These are phyloP conservation scores for Backusella tarrabulga DNA, from an alignment of 192 early-diverging fungal species.

Conservation along the genomic window DNA sequence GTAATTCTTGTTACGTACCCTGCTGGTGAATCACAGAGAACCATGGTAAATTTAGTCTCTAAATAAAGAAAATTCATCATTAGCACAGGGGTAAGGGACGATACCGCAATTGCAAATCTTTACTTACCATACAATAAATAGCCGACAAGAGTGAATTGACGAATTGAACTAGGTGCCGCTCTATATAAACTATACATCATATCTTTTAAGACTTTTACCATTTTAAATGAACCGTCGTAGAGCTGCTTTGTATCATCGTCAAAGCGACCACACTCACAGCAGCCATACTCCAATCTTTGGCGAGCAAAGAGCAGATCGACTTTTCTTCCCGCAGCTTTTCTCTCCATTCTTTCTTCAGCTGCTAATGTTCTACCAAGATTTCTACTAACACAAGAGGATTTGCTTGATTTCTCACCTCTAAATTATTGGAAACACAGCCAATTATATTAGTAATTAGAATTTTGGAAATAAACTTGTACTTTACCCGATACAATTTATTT, in stretches of 20 bases:
- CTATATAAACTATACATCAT: constrained; percentile 7
- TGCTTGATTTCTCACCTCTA: constrained; percentile 12
- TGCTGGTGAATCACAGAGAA: too few relatives aligned
- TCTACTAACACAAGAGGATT: constrained; percentile 6
- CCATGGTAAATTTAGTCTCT: too few relatives aligned
- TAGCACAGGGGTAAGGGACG: too few relatives aligned
- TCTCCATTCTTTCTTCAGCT: constrained; percentile 9
- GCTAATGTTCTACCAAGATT: constrained; percentile 7
- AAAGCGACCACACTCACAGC: constrained; percentile 13
- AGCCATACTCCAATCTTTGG: constrained; percentile 14
- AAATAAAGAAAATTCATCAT: too few relatives aligned
- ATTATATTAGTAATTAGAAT: constrained; percentile 6
- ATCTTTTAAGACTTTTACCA: constrained; percentile 15
- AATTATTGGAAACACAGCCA: constrained; percentile 9
- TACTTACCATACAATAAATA: too few relatives aligned
- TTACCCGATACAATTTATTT: constrained; percentile 15
- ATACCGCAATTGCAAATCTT: too few relatives aligned
- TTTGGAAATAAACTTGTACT: background rate
- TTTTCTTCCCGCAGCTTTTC: constrained; percentile 10
- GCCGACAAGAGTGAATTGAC: too few relatives aligned
- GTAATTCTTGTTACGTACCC: too few relatives aligned
- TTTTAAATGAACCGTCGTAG: constrained; percentile 7
- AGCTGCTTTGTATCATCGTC: constrained; percentile 12
- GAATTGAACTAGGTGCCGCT: background rate
- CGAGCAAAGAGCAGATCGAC: constrained; percentile 2